Conservation (phyloP, 1,284 basidiomycete species). For the Fomitiporia mediterranea region DNA sequence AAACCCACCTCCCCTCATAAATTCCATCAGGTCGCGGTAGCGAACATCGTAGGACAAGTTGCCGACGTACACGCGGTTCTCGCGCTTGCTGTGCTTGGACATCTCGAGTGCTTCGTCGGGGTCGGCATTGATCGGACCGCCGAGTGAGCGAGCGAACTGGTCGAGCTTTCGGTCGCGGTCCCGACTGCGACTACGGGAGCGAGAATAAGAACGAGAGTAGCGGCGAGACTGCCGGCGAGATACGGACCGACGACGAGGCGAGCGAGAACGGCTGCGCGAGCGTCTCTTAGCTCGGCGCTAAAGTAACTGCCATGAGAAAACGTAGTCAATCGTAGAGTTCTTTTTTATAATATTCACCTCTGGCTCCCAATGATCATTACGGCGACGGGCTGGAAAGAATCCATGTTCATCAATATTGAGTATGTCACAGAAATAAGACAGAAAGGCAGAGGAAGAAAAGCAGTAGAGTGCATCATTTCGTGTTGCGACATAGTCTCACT, state of each 20-base stretch:
- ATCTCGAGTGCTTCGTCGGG: conserved; percentile 87
- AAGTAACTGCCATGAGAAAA: no score
- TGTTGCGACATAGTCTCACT: conserved; percentile 4
- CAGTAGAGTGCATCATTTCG: conserved; percentile 3
- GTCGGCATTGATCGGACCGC: conserved; percentile 88
- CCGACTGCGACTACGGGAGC: conserved; percentile 57
- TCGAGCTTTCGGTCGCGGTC: conserved; percentile 61
- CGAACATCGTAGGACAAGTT: conserved; percentile 97
- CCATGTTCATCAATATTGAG: no score
- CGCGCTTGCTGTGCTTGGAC: conserved; percentile 90
- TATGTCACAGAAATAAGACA: no score
- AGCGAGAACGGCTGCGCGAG: conserved; percentile 59
- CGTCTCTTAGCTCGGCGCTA: conserved; percentile 46
- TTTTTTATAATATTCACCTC: conserved; percentile 51
- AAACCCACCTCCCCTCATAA: conserved; percentile 98
- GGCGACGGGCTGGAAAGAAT: conserved; percentile 35
- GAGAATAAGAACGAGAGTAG: conserved; percentile 44
- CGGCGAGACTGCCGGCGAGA: conserved; percentile 47
- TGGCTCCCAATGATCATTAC: conserved; percentile 73
- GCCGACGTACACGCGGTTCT: conserved; percentile 97
- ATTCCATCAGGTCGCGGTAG: conserved; percentile 96
- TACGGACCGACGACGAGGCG: conserved; percentile 45
- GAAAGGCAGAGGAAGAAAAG: neutral
- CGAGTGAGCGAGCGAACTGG: conserved; percentile 72
- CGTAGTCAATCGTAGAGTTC: no score